Base-by-base conservation (phyloP, 1,284 basidiomycete genomes). In the Trichosporon sp. region DNA sequence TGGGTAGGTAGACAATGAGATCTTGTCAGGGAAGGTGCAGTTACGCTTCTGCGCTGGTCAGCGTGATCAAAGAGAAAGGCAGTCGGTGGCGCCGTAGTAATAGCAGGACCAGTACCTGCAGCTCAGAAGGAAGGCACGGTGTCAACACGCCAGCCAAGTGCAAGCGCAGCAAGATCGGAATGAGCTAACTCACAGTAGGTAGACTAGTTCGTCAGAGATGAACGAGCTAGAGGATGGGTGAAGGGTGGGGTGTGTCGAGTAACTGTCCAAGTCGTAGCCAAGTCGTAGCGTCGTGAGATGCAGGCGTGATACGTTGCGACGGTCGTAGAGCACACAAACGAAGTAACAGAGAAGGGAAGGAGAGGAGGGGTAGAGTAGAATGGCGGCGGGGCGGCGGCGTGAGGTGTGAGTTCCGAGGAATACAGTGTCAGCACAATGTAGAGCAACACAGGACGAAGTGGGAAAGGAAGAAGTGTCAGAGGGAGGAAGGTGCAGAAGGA, bases 401-500 rank as follows among this genome's bases (percentile, higher is more conserved):
- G 52, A 25, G 14, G 19, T 8, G 34, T n/a, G 25, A 49, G n/a
- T 33, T 29, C 32, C 32, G 14, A 23, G 33, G 33, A 23, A 29
- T n/a, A 19, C 33, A 36, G 59, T n/a, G 59, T 7, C 23, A 49
- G 46, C 16, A 31, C 14, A 37, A 40, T 23, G 19, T 31, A 40
- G 34, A 36, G 19, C 29, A 32, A 46, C 19, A 21, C 46, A 25
- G 25, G 36, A 60, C 29, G n/a, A 36, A 52, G 34, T 36, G n/a
- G 34, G 60, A 13, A 25, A 23, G 62, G 44, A 40, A 36, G 58
- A 32, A 21, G 29, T 57, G 36, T n/a, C 34, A 58, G 32, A 58
- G 32, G 25, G 37, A 37, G 36, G 44, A 21, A 46, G 32, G 52
- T 33, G 36, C 11, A 44, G 44, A 31, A 56, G 52, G 46, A 8